A percentile compares a stretch with the other conserved stretches of the same genome.
Conservation (phyloP, 2,329 filamentous ascomycete species). For the Pseudocercospora crystallina region DNA sequence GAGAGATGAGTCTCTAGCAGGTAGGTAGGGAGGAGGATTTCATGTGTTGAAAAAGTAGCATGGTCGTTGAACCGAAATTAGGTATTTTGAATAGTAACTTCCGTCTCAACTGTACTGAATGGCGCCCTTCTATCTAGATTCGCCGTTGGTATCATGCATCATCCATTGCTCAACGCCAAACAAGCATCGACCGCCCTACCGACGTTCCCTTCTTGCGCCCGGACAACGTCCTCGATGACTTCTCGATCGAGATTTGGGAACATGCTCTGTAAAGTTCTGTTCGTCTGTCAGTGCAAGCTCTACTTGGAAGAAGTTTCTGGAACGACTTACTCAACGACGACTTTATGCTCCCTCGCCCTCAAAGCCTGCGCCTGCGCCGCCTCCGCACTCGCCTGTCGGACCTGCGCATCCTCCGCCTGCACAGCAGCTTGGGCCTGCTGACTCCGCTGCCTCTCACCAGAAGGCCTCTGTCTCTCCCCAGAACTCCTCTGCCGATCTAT, state of each 20-base stretch:
- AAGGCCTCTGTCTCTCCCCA: constrained; percentile 27
- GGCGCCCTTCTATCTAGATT: background rate
- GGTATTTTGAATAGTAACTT: background rate
- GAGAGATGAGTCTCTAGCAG: background rate
- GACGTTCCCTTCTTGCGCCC: constrained; percentile 81
- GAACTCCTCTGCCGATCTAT: constrained; percentile 22
- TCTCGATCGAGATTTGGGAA: constrained; percentile 94
- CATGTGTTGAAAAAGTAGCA: no score
- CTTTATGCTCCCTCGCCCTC: constrained; percentile 79
- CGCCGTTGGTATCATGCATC: background rate
- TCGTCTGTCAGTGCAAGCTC: constrained; percentile 3
- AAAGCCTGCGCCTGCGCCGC: constrained; percentile 82
- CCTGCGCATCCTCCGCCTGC: constrained; percentile 82
- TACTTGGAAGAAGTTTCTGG: background rate
- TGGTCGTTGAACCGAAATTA: no score
- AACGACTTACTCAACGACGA: constrained; percentile 71
- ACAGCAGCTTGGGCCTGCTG: constrained; percentile 45
- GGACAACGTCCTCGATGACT: constrained; percentile 93
- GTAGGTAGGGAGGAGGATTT: background rate
- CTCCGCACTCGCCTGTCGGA: constrained; percentile 86
- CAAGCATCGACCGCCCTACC: constrained; percentile 51
- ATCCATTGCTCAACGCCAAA: constrained; percentile 41
- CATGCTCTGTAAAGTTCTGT: constrained; percentile 81
- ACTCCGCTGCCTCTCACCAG: constrained; percentile 26
- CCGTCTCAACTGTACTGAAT: background rate